Evolutionary conservation across 345 rosid genomes (phyloP).

Genomic region (Melaleuca alternifolia): DNA sequence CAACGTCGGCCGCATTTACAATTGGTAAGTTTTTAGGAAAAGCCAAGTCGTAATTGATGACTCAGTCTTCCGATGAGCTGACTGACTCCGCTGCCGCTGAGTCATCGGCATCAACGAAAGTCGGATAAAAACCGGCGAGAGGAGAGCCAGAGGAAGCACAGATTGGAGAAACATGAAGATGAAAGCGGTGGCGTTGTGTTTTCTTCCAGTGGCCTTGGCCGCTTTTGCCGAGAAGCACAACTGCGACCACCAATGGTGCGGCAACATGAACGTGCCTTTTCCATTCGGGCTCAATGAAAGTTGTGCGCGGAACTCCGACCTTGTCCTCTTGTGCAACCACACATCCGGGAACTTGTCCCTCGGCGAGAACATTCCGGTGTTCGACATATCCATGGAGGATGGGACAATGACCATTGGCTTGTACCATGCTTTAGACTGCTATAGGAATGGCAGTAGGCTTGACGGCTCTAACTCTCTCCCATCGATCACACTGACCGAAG

Average conservation of each 20-base stretch:
- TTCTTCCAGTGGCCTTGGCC: not conserved
- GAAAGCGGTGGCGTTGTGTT: not conserved
- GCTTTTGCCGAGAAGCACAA: not conserved
- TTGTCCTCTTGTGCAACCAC: rapidly evolving
- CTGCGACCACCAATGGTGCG: not conserved
- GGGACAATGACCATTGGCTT: not conserved
- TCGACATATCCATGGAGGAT: not conserved
- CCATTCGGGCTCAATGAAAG: not conserved
- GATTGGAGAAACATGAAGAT: not conserved
- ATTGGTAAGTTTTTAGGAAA: no score
- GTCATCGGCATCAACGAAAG: not conserved
- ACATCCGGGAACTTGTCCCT: not conserved
- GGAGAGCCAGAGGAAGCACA: not conserved
- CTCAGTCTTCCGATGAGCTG: not conserved
- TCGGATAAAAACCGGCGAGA: not conserved
- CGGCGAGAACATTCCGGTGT: not conserved
- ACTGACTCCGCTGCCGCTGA: not conserved
- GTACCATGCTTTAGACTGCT: not conserved
- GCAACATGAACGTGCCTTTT: rapidly evolving
- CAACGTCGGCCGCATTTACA: no score
- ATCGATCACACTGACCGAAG: rapidly evolving
- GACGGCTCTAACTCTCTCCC: not conserved
- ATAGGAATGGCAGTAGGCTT: rapidly evolving
- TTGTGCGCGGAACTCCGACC: rapidly evolving
- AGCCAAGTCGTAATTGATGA: not conserved